Base-by-base conservation (phyloP, 768 basidiomycete species). In the Calocybe gangraenosa region DNA sequence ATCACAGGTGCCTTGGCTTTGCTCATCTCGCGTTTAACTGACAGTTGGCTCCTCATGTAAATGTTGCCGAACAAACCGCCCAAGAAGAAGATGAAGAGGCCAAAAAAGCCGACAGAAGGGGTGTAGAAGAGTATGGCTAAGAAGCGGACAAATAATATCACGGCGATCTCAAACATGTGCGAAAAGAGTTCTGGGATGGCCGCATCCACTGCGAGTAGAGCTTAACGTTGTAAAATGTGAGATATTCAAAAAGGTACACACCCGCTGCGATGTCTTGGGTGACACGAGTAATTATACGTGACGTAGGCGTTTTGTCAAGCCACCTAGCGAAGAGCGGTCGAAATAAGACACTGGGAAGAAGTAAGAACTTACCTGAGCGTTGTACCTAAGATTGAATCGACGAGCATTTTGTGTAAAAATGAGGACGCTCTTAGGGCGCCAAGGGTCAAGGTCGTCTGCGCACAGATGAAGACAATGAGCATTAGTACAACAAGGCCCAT, bases 221-320 rank as follows among this genome's bases (percentile, higher is more conserved):
- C n/a, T 22, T n/a, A 18, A 35, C 14, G 5, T 35, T 7, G 17
- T 7, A 4, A 18, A 14, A 14, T n/a, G 6, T n/a, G 14, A 6
- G 7, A 35, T 7, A 5, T 35, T 5, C 7, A 35, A 5, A 35
- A 7, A n/a, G 7, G 14, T 7, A 44, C 56, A 19, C 52, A 61
- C 58, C 61, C 34, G 62, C 55, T 20, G 75, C 65, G 14, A 84
- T 80, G 55, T 86, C 84, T 46, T 81, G 76, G 0, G 83, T 85
- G 56, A 77, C 78, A 22, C 83, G 70, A n/a, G 80, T 66, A 30
- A 84, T 77, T 42, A 87, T 74, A 1, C 84, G 75, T 11, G 69
- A 65, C 0, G 64, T 58, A 6, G 72, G 70, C 0, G 73, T 75
- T 30, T 66, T 63, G 46, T 70, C 68, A 15, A 75, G 66, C 66